A percentile compares a stretch with the other conserved stretches of the same genome.
These are phyloP conservation scores for Rhododendron molle DNA, from an alignment of 148 eudicot species.

Conservation along the genomic window DNA sequence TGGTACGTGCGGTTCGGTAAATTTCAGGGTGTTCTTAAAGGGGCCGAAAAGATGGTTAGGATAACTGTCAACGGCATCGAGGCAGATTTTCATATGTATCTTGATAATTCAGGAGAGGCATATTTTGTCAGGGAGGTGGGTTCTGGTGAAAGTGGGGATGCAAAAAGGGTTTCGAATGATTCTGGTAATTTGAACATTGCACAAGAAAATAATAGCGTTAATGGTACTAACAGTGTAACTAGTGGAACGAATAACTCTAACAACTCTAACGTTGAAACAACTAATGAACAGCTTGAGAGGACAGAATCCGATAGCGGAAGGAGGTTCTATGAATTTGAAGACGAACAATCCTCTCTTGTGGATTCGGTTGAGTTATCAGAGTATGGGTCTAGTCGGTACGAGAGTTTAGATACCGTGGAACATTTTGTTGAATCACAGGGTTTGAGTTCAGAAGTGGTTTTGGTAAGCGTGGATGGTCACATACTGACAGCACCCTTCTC, in stretches of 20 bases:
- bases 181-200: slow-evolving; percentile 28
- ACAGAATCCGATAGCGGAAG: slow-evolving; percentile 62
- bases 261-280: slow-evolving; percentile 29
- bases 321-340: slow-evolving; percentile 84
- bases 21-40: slow-evolving; percentile 95
- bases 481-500: slow-evolving; percentile 85
- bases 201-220: slow-evolving; percentile 28
- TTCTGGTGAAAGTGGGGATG: slow-evolving; percentile 39
- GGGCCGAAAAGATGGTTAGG: slow-evolving; percentile 79
- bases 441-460: slow-evolving; percentile 72
- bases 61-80: slow-evolving; percentile 84
- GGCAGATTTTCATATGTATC: slow-evolving; percentile 85
- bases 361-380: slow-evolving; percentile 70
- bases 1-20: slow-evolving; percentile 99
- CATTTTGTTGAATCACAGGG: slow-evolving; percentile 53
- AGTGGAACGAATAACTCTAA: slow-evolving; percentile 26
- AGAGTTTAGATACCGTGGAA: slow-evolving; percentile 58
- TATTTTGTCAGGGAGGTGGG: slow-evolving; percentile 70
- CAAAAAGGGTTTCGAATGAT: slow-evolving; percentile 27
- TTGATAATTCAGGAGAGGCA: slow-evolving; percentile 96
- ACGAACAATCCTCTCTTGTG: slow-evolving; percentile 64
- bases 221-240: slow-evolving; percentile 29
- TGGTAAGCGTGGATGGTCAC: slow-evolving; percentile 95
- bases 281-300: slow-evolving; percentile 48
- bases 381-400: slow-evolving; percentile 61